phyloP scores from a whole-genome alignment of 2,329 filamentous ascomycete species.

The Gnomoniopsis sp. region DNA sequence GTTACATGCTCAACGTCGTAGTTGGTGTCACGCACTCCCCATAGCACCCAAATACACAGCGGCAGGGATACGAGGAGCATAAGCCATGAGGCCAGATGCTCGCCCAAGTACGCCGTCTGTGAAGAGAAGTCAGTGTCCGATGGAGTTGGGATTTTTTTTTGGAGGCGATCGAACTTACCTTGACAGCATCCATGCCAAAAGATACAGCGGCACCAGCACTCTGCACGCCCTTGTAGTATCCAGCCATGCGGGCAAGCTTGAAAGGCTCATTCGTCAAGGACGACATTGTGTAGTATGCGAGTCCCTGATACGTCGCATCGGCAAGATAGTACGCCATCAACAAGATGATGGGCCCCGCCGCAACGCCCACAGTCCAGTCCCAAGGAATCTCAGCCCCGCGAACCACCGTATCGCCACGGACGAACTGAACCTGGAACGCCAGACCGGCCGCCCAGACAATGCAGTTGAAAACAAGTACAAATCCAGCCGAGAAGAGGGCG shows the following conservation, averaged over 20 bases:
- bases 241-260: constrained; percentile 71
- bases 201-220: constrained; percentile 64
- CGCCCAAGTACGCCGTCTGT: constrained; percentile 23
- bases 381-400: constrained; percentile 21
- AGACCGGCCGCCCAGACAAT: constrained; percentile 68
- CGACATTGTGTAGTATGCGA: constrained; percentile 71
- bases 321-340: constrained; percentile 26
- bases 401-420: constrained; percentile 17
- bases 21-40: constrained; percentile 23
- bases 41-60: constrained; percentile 21
- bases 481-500: constrained; percentile 54
- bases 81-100: constrained; percentile 24
- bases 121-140: neutral
- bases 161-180: constrained; percentile 16
- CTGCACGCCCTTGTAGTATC: constrained; percentile 80
- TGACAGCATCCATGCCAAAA: constrained; percentile 32
- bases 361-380: constrained; percentile 24
- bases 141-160: neutral
- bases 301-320: constrained; percentile 41
- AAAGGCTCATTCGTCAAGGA: constrained; percentile 70
- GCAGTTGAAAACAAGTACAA: constrained; percentile 61
- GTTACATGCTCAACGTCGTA: constrained; percentile 23
- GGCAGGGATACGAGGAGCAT: constrained; percentile 23
- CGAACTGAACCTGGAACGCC: constrained; percentile 59
- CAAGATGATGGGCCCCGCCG: constrained; percentile 24